Conservation (phyloP, 2,329 filamentous ascomycete species). For the Didymella glomerata region DNA sequence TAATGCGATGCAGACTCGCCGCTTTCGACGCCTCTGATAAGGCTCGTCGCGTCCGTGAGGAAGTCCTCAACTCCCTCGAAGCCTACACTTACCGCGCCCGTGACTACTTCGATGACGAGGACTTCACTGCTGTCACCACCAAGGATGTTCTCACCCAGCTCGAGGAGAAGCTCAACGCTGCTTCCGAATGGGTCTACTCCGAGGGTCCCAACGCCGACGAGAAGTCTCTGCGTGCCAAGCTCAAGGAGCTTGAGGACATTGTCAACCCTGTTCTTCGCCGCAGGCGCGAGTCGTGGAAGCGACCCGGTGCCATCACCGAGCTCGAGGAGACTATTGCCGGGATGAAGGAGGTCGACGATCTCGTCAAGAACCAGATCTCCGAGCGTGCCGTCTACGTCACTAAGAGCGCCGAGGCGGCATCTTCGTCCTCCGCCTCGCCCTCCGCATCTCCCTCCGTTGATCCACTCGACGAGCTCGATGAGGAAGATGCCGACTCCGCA, state of each 20-base stretch:
- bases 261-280: slow-evolving; percentile 80
- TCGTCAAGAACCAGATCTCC: slow-evolving; percentile 76
- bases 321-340: slow-evolving; percentile 76
- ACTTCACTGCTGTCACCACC: slow-evolving; percentile 77
- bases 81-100: slow-evolving; percentile 88
- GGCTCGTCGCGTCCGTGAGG: slow-evolving; percentile 78
- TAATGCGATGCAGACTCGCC: slow-evolving; percentile 66
- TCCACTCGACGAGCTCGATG: slow-evolving; percentile 77
- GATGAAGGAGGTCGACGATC: slow-evolving; percentile 73
- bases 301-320: slow-evolving; percentile 73
- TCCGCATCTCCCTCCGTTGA: slow-evolving; percentile 58
- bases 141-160: slow-evolving; percentile 72
- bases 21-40: slow-evolving; percentile 88
- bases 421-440: slow-evolving; percentile 54
- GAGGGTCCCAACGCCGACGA: slow-evolving; percentile 80
- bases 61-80: slow-evolving; percentile 91
- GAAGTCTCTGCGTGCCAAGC: slow-evolving; percentile 76
- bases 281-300: slow-evolving; percentile 73
- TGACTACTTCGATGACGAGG: slow-evolving; percentile 79
- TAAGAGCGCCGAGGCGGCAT: slow-evolving; percentile 46
- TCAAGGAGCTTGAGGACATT: slow-evolving; percentile 79
- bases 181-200: slow-evolving; percentile 90
- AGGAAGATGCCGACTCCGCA: slow-evolving; percentile 63
- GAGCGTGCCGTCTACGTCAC: slow-evolving; percentile 66
- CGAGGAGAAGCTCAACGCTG: slow-evolving; percentile 70